Evolutionary conservation across 257 asterid genomes (phyloP), one percentile per base, ranked within the genome.

Genomic region (Jaltomata sinuosa): DNA sequence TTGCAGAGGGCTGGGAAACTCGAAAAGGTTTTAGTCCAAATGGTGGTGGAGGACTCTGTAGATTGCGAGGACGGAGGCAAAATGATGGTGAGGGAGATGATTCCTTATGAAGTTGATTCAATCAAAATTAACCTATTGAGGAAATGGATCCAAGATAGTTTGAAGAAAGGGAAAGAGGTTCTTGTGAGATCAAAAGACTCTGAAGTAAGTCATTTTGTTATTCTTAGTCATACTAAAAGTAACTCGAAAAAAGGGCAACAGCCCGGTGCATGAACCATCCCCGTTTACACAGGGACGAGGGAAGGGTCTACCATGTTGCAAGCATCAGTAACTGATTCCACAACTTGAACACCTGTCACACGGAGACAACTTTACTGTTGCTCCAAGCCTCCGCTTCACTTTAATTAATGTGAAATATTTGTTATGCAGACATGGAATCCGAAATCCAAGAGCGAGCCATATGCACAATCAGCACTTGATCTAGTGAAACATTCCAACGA

Each of bases 51-150:
- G 81, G 97, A 94, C 54, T 93, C 97, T 0, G 94, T 72, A 9
- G 98, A 96, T 11, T 92, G 94, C 52, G 95, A 94, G 83, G 98
- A 96, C 76, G 98, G 98, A 47, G 97, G 98, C 62, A 96, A 92
- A 87, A 89, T 97, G 4, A 86, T 96, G 57, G 93, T 93, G n/a
- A 89, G 94, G 82, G 98, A 96, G 88, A 97, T 97, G 97, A 85
- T 87, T 53, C 97, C 98, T 0, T 97, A 91, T 53, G 99, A 96
- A 85, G 97, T 92, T 16, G 99, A 96, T 16, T 87, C 94, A 0
- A 84, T 92, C 52, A 91, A 90, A 45, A 88, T 87, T 61, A 89
- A 84, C 34, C 85, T 93, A 1, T 65, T 94, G 88, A 92, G 88
- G 47, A 93, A 93, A 32, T 93, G 98, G 99, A 94, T 93, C 87